Percentiles rank a stretch among this genome's conserved stretches.
Evolutionary conservation across 2,329 filamentous ascomycete genomes (phyloP).

Genomic region (Tolypocladium ovalisporum): DNA sequence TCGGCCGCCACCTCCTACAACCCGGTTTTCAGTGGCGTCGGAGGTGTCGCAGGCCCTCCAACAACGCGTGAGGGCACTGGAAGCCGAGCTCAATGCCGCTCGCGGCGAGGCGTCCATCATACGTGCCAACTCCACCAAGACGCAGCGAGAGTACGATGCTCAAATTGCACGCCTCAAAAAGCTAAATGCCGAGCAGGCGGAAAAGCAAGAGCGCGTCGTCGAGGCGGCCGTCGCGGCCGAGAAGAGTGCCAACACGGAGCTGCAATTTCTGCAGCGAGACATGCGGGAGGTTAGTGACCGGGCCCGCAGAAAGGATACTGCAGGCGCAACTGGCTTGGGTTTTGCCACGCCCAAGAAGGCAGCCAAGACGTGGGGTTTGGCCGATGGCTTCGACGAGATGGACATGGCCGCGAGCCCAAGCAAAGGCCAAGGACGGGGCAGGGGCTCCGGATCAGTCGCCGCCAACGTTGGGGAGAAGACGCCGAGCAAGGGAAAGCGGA

Average conservation of each 20-base stretch:
- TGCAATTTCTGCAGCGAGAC: conserved; percentile 64
- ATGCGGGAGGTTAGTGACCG: conserved; percentile 46
- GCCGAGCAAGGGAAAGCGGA: conserved; percentile 61
- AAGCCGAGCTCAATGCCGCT: conserved; percentile 49
- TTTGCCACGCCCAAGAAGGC: conserved; percentile 50
- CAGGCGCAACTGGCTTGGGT: conserved; percentile 11
- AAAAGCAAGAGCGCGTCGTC: conserved; percentile 51
- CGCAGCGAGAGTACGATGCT: conserved; percentile 49
- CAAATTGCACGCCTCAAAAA: conserved; percentile 52
- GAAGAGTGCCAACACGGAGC: conserved; percentile 55
- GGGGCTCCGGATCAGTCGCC: conserved; percentile 31
- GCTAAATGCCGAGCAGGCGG: conserved; percentile 50
- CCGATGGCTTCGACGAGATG: conserved; percentile 69
- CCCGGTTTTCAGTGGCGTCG: conserved; percentile 9
- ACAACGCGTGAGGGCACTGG: conserved; percentile 40
- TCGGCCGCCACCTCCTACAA: conserved; percentile 20
- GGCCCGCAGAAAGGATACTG: conserved; percentile 33
- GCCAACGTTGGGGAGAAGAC: conserved; percentile 39
- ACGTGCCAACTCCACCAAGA: conserved; percentile 56
- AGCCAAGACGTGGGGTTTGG: conserved; percentile 43
- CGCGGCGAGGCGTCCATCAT: conserved; percentile 65
- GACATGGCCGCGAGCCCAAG: conserved; percentile 43
- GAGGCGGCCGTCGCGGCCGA: conserved; percentile 56
- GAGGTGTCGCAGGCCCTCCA: conserved; percentile 27
- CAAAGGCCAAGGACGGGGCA: conserved; percentile 32